Base-by-base conservation (phyloP, 495 filamentous ascomycete species). In the Penicillium parvum region DNA sequence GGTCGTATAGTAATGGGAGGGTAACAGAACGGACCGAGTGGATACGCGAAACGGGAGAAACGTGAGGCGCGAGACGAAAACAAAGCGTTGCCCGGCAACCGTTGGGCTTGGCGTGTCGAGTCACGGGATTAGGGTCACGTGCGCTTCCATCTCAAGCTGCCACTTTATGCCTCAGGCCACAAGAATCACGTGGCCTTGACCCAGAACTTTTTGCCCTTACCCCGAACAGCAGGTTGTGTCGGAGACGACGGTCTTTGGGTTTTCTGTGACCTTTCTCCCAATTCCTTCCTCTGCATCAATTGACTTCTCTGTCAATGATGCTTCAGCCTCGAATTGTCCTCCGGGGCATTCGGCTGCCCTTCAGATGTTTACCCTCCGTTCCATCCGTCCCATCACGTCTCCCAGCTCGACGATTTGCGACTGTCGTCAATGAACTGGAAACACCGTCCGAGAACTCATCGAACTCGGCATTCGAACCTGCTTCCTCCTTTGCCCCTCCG, bases 311-410 rank as follows among this genome's bases (percentile, higher is more conserved):
- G 38, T 39, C 44, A 38, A 64, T 44, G 35, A 82, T 87, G 82
- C 61, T 88, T 47, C 83, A 86, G 57, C 77, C 83, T 50, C 76
- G 82, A 60, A 55, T 81, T 63, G 69, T 76, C 48, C 69, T 76
- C 26, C 64, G 69, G 59, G 66, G 64, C 49, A 61, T 77, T 49
- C 61, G 60, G 52, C 61, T 75, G 56, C 65, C 79, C 43, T 71
- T 71, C 48, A 63, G 67, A 56, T 59, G 50, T 65, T 55, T 70
- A 52, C 55, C 64, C 18, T 47, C 68, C 32, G 28, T 50, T 33
- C 44, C 47, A 10, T 27, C 49, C 27, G 16, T 54, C 42, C 45
- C 63, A 42, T 55, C 65, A 52, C 75, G 81, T 40, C 60, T 54
- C 42, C 45, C 63, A 42, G 56, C 65, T 53, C 75, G 81, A 40